Evolutionary conservation across 345 rosid species (phyloP).

Genomic region (Moringa oleifera): DNA sequence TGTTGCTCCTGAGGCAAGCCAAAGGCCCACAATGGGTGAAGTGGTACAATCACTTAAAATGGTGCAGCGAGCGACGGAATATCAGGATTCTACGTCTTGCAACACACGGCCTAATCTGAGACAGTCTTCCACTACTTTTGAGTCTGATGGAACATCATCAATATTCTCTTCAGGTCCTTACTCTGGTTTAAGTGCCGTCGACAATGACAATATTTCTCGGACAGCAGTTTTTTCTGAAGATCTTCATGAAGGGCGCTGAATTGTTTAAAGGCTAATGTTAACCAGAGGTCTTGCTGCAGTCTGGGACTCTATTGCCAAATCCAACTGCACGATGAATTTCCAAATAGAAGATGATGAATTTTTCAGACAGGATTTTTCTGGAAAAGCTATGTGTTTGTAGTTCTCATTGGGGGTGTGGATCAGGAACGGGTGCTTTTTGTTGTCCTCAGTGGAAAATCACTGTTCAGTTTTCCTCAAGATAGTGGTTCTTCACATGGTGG

Average conservation of each 20-base stretch:
- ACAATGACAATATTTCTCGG: conserved; percentile 70
- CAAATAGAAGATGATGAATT: conserved; percentile 1
- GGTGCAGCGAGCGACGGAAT: conserved; percentile 83
- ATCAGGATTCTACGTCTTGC: conserved; percentile 51
- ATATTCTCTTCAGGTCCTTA: conserved; percentile 96
- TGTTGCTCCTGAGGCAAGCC: conserved; percentile 92
- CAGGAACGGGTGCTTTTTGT: conserved; percentile 18
- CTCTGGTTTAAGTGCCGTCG: conserved; percentile 78
- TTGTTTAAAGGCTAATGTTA: conserved; percentile 3
- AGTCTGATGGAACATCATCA: conserved; percentile 92
- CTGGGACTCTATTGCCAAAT: conserved; percentile 10
- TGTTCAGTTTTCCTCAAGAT: conserved; percentile 21
- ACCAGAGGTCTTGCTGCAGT: conserved; percentile 2
- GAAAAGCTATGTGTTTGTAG: conserved; percentile 15
- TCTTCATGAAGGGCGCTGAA: conserved; percentile 93
- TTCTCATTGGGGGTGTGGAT: conserved; percentile 13
- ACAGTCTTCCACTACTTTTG: conserved; percentile 82
- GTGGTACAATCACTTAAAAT: conserved; percentile 99
- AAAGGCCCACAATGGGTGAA: conserved; percentile 98
- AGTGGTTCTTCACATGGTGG: conserved; percentile 19
- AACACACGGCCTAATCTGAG: conserved; percentile 64
- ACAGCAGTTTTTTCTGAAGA: conserved; percentile 88
- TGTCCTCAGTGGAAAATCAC: conserved; percentile 14
- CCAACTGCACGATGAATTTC: conserved; percentile 8
- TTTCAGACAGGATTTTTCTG: conserved; percentile 15